Percentiles rank a stretch among this genome's conserved stretches.
These are phyloP conservation scores for Phytophthora syringae DNA, from an alignment of 352 stramenopile genomes.

Conservation along the genomic window DNA sequence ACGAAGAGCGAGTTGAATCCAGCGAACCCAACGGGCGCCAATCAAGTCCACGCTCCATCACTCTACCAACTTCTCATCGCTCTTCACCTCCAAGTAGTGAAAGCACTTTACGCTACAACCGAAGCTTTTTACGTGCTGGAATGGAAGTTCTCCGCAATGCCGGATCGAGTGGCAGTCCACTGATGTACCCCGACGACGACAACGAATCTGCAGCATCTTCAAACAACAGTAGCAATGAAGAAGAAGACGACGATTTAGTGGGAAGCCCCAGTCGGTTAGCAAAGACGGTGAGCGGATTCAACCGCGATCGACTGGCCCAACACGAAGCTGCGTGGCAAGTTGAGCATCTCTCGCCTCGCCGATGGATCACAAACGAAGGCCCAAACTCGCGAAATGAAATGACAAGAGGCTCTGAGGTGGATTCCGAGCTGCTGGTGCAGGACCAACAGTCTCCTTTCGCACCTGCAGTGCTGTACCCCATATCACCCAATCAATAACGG, in stretches of 20 bases:
- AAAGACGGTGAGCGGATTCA: slow-evolving; percentile 26
- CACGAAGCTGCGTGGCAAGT: slow-evolving; percentile 13
- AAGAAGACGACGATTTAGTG: slow-evolving; percentile 7
- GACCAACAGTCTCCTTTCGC: slow-evolving; percentile 51
- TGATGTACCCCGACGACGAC: slow-evolving; percentile 20
- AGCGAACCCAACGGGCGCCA: slow-evolving; percentile 13
- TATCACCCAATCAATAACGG: slow-evolving; percentile 45
- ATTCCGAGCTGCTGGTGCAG: slow-evolving; percentile 31
- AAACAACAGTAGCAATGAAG: slow-evolving; percentile 17
- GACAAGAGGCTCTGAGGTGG: slow-evolving; percentile 4
- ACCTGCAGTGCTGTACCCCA: slow-evolving; percentile 64
- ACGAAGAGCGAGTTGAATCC: slow-evolving; percentile 41
- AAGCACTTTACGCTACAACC: slow-evolving; percentile 43
- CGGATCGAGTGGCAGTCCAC: slow-evolving; percentile 15
- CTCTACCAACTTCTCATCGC: not conserved
- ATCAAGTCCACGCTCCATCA: slow-evolving; percentile 3
- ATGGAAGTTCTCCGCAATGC: slow-evolving; percentile 64
- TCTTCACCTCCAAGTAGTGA: slow-evolving; percentile 2
- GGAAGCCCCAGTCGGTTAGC: slow-evolving; percentile 26
- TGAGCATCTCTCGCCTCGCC: too few species aligned
- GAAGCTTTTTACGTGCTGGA: slow-evolving; percentile 62
- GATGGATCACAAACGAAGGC: slow-evolving; percentile 16
- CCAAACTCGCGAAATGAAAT: slow-evolving; percentile 42
- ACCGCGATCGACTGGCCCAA: slow-evolving; percentile 20
- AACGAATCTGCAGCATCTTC: slow-evolving; percentile 5